Evolutionary conservation across 2,329 filamentous ascomycete genomes (phyloP).

Genomic region (Pseudogymnoascus sp.): DNA sequence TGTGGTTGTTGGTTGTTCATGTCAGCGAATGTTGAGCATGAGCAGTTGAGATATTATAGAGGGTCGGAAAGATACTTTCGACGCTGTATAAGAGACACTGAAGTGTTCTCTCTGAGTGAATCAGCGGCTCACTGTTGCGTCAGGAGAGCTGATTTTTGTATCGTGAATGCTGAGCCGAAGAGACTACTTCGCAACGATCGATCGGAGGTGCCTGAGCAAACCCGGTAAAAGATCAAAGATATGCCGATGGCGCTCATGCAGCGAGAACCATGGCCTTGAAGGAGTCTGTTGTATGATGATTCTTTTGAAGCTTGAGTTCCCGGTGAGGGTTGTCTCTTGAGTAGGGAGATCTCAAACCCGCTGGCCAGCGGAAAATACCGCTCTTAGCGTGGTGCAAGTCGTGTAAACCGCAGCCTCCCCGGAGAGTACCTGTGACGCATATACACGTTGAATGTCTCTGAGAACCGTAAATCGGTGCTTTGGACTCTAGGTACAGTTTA

Average conservation of each 20-base stretch:
- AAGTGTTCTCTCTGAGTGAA: not conserved
- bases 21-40: constrained; percentile 8
- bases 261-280: constrained; percentile 3
- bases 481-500: not conserved
- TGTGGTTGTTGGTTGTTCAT: constrained; percentile 27
- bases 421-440: not conserved
- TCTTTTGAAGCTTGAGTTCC: constrained; percentile 8
- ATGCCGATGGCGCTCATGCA: constrained; percentile 4
- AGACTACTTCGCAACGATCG: not conserved
- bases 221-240: not conserved
- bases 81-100: not conserved
- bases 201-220: not conserved
- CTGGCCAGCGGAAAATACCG: constrained; percentile 8
- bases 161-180: not conserved
- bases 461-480: not conserved
- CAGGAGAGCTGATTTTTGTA: constrained; percentile 7
- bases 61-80: not conserved
- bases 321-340: constrained; percentile 3
- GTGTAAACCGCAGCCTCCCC: constrained; percentile 2
- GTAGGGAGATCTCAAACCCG: constrained; percentile 10
- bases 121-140: constrained; percentile 5
- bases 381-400: constrained; percentile 5
- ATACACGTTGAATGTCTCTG: not conserved
- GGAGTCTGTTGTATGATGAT: not conserved
- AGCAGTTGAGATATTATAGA: not conserved